Conservation (phyloP, 2,329 filamentous ascomycete species). For the Sclerotinia spermophila region DNA sequence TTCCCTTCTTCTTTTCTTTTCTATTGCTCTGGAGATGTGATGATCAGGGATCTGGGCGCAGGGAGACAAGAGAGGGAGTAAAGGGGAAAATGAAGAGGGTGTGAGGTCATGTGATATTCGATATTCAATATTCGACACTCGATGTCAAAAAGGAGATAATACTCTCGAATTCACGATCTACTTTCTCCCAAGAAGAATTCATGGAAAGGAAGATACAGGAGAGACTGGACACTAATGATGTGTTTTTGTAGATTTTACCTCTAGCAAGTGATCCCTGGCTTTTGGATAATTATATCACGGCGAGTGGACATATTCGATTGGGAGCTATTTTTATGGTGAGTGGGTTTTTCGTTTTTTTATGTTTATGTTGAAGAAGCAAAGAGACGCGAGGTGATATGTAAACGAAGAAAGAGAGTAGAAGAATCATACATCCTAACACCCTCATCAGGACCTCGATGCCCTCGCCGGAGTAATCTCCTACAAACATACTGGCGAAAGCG, state of each 20-base stretch:
- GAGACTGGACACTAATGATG: not conserved
- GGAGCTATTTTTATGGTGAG: slow-evolving; percentile 50
- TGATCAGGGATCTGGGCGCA: not conserved
- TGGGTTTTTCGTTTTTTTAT: not conserved
- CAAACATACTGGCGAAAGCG: slow-evolving; percentile 62
- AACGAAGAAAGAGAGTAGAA: not conserved
- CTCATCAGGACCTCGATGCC: slow-evolving; percentile 58
- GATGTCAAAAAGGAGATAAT: not conserved
- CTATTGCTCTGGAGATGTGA: not conserved
- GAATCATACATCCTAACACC: not conserved
- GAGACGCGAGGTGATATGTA: not conserved
- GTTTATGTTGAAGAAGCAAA: not conserved
- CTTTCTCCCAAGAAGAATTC: too few relatives aligned
- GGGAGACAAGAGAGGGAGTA: not conserved
- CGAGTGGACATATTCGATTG: slow-evolving; percentile 61
- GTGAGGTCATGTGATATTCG: not conserved
- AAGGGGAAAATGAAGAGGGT: not conserved
- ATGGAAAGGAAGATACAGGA: not conserved
- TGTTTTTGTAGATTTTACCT: slow-evolving; percentile 51
- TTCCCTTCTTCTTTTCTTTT: too few relatives aligned
- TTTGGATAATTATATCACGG: slow-evolving; percentile 66
- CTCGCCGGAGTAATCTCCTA: slow-evolving; percentile 67
- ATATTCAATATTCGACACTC: not conserved
- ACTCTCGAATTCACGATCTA: fast-evolving
- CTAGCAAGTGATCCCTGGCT: slow-evolving; percentile 67